Percentiles rank a stretch among this genome's conserved stretches.
These are phyloP conservation scores for Cyclanthera cordifolia DNA, from an alignment of 306 rosid genomes.

Conservation along the genomic window DNA sequence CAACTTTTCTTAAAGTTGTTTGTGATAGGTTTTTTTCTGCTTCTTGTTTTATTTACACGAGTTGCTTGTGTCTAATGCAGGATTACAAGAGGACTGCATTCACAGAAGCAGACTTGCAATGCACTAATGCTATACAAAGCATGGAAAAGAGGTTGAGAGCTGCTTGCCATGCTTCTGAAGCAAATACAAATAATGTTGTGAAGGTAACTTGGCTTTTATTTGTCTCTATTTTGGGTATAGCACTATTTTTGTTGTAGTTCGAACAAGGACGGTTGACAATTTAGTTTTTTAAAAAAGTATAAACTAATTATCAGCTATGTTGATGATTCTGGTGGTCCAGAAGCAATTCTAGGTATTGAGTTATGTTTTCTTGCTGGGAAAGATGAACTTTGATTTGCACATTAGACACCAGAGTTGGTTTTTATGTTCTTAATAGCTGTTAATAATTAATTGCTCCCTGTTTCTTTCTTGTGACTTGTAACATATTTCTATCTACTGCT, in stretches of 20 bases:
- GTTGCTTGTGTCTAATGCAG: conserved; percentile 36
- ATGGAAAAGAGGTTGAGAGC: conserved; percentile 90
- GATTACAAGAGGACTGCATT: conserved; percentile 70
- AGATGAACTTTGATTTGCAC: neutral
- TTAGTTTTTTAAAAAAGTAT: neutral
- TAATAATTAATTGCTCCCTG: neutral
- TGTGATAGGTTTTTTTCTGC: neutral
- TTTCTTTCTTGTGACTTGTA: neutral
- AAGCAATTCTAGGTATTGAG: neutral
- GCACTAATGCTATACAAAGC: conserved; percentile 63
- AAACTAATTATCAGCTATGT: neutral
- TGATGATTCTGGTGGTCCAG: neutral
- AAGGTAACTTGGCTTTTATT: conserved; percentile 36
- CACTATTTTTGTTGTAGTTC: neutral
- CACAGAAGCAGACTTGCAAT: conserved; percentile 78
- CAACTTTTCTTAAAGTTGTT: neutral
- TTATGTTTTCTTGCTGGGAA: neutral
- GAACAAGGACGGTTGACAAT: neutral
- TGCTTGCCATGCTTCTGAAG: conserved; percentile 76
- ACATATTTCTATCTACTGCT: neutral
- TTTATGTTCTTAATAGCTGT: neutral
- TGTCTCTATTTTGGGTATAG: neutral
- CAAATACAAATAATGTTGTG: conserved; percentile 58
- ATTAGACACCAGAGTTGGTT: neutral
- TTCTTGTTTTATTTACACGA: conserved; percentile 11